Conservation (phyloP, 371 early-diverging fungal species). For the Batrachochytrium dendrobatidis region DNA sequence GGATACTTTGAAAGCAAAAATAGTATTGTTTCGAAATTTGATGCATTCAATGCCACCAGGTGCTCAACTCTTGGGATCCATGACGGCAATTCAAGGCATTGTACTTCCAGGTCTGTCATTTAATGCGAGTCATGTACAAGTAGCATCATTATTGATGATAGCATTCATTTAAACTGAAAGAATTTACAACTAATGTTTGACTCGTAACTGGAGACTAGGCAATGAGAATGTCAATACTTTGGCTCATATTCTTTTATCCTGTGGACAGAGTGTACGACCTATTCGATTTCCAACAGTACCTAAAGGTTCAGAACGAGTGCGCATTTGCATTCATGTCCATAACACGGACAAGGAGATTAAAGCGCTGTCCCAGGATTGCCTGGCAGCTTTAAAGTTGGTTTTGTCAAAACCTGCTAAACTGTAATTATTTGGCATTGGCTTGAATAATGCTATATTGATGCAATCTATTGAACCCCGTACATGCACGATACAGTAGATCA, state of each 20-base stretch:
- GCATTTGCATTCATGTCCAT: constrained; percentile 72
- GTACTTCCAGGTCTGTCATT: constrained; percentile 53
- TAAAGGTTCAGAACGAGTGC: constrained; percentile 65
- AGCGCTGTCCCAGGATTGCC: constrained; percentile 30
- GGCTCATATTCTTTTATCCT: constrained; percentile 17
- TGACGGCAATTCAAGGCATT: constrained; percentile 69
- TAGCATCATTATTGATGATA: no score
- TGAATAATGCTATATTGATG: no score
- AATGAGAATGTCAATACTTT: constrained; percentile 57
- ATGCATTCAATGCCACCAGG: constrained; percentile 5
- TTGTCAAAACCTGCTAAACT: no score
- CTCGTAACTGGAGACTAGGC: no score
- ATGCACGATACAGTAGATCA: no score
- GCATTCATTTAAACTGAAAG: not conserved
- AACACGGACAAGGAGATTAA: constrained; percentile 58
- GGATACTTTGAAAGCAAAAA: constrained; percentile 7
- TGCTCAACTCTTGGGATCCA: constrained; percentile 40
- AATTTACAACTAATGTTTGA: not conserved
- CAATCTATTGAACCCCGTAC: no score
- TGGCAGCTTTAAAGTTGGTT: not conserved
- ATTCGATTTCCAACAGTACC: constrained; percentile 79
- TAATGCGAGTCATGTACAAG: not conserved
- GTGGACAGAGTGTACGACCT: constrained; percentile 54
- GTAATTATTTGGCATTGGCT: no score
- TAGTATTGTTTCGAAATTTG: constrained; percentile 10